Evolutionary conservation across 306 rosid genomes (phyloP), one percentile per base, ranked within the genome.

Genomic region (Corylus avellana): DNA sequence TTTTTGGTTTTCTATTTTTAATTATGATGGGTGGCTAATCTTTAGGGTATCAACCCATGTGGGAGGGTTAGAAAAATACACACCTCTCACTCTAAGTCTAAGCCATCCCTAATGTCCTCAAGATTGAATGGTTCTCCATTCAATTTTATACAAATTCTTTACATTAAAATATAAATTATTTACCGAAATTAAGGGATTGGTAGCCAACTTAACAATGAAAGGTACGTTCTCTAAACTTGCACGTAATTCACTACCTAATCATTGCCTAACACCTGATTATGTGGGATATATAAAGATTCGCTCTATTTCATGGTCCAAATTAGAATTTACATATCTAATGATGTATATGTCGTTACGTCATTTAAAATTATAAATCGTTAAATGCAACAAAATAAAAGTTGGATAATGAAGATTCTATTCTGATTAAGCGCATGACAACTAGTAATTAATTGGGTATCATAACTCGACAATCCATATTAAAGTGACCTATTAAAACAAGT

Each of bases 11-110:
- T 48, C 80, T 75, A 77, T 59, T 78, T 20, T 55, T 39, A 39
- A 39, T 39, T 39, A 4, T 39, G 87, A 80, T 70, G 77, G 85
- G 74, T 83, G 85, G 82, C 42, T 66, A 63, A 53, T 75, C 70
- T 72, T 59, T 57, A 46, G 58, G 86, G 91, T 63, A 85, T 88
- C 91, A 83, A 81, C 70, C 85, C 89, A 88, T 84, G 87, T 88
- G 86, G 71, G 59, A 58, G 27, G 37, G 68, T 44, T 12, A 54
- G 47, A 59, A 62, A 69, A 77, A 76, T 55, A 62, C 76, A 22
- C 57, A 32, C 35, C 55, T 67, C 35, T 14, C 73, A 25, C 62
- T 54, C 44, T 32, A n/a, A 8, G 55, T 70, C 50, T 71, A 32
- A 58, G 68, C 79, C 79, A 8, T 78, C 57, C 54, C 48, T 22